These are phyloP conservation scores for Solanum gracilifrons DNA, from an alignment of 257 asterid species.

Conservation along the genomic window DNA sequence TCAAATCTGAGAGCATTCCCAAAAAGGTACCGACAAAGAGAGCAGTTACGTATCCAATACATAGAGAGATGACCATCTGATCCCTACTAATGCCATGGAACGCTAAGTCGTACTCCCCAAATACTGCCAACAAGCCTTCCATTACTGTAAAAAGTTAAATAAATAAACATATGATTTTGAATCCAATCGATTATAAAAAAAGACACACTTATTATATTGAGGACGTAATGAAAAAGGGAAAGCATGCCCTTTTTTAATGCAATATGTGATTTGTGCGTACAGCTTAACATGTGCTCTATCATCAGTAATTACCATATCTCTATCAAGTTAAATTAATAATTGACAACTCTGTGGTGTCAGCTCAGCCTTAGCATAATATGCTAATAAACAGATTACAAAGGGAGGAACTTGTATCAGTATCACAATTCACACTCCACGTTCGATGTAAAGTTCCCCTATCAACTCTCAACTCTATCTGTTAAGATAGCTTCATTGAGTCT, in stretches of 20 bases:
- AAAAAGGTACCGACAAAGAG: slow-evolving; percentile 53
- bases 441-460: not conserved
- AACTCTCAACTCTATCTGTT: not conserved
- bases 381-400: not conserved
- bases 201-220: not conserved
- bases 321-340: not conserved
- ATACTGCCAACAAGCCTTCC: slow-evolving; percentile 73
- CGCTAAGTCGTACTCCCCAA: slow-evolving; percentile 70
- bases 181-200: not conserved
- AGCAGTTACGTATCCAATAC: slow-evolving; percentile 52
- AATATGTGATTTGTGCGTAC: not conserved
- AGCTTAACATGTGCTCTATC: not conserved
- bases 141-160: slow-evolving; percentile 23
- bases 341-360: not conserved
- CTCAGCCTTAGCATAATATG: not conserved
- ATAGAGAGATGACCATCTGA: slow-evolving; percentile 44
- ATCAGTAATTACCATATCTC: not conserved
- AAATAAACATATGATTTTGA: not conserved
- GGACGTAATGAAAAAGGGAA: not conserved
- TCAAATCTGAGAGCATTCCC: slow-evolving; percentile 63
- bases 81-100: slow-evolving; percentile 57
- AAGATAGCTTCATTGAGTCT: not conserved
- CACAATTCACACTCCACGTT: not conserved
- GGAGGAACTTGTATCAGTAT: not conserved
- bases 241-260: not conserved